Evolutionary conservation across 1,284 basidiomycete species (phyloP).

Genomic region (Psilocybe mexicana): DNA sequence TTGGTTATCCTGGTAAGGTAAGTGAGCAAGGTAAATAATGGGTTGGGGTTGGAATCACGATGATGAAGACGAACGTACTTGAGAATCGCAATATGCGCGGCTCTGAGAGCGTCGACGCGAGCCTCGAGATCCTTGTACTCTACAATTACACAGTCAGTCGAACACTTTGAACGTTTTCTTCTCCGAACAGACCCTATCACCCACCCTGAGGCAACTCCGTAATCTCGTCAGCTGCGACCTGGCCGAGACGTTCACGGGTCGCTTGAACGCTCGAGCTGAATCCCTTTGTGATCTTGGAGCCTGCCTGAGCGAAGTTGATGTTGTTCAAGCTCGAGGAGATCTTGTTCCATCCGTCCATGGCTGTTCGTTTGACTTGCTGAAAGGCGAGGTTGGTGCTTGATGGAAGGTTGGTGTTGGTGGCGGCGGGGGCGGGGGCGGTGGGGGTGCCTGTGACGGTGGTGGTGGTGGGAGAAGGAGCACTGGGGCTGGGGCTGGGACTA

Average conservation of each 20-base stretch:
- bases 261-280: slow-evolving; percentile 87
- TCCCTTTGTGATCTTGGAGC: slow-evolving; percentile 77
- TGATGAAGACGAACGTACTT: slow-evolving; percentile 50
- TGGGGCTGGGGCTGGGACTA: neutral
- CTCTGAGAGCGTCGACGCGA: slow-evolving; percentile 89
- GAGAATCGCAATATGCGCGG: slow-evolving; percentile 78
- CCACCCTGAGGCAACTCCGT: slow-evolving; percentile 90
- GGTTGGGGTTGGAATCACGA: neutral
- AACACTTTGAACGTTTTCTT: neutral
- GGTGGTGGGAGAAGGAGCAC: neutral
- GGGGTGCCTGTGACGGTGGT: neutral
- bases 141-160: slow-evolving; percentile 25
- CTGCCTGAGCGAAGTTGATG: slow-evolving; percentile 70
- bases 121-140: slow-evolving; percentile 97
- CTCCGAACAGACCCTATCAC: neutral
- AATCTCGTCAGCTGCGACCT: slow-evolving; percentile 89
- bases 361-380: slow-evolving; percentile 17
- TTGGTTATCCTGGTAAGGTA: slow-evolving; percentile 65
- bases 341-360: slow-evolving; percentile 79
- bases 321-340: slow-evolving; percentile 57
- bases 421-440: slow-evolving; percentile 6
- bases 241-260: slow-evolving; percentile 89
- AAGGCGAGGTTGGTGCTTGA: slow-evolving; percentile 11
- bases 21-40: slow-evolving; percentile 12
- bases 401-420: slow-evolving; percentile 3